Evolutionary conservation across 768 basidiomycete species (phyloP), one percentile per base, ranked within the genome.

Genomic region (Crucibulum laeve): DNA sequence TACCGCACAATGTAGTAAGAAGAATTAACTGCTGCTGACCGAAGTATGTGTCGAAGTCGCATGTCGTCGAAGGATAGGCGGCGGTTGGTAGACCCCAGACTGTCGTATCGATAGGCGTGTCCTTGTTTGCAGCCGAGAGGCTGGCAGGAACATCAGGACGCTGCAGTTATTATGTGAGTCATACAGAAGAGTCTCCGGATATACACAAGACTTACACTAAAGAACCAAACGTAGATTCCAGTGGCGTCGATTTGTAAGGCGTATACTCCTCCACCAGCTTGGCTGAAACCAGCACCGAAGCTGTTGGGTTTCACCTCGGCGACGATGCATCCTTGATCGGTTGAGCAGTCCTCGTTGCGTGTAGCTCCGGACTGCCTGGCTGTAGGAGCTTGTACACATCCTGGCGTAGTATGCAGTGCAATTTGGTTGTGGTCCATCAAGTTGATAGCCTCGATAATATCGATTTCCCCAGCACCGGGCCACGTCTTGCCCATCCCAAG

Each of bases 391-490:
- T 68, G 67, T 8, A 56, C 48, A 50, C 73, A 76, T 3, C 73
- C 73, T 3, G 55, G 56, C 0, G 58, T 71, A 0, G 88, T 85
- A 57, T 93, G 91, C n/a, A 93, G 63, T 0, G 90, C 77, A 65
- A 86, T 79, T 56, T 89, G 87, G 51, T 90, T 90, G 49, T 70
- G 64, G 5, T 65, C 61, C 62, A 82, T 77, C 40, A 74, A 53
- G 62, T 95, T 93, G 49, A 93, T 87, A 7, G 79, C 86, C 60
- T 94, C 92, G 43, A 93, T 79, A 24, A 89, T 86, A 53, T 77
- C 76, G 25, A 77, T 76, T 56, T 77, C 74, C 28, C 76, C 76
- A 5, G 62, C 63, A 5, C 54, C 42, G 3, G 76, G 76, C 76
- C 73, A 76, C 25, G 52, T 49, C 17, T 58, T 55, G 17, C 65